phyloP scores from a whole-genome alignment of 2,329 filamentous ascomycete species.

The Cadophora malorum region DNA sequence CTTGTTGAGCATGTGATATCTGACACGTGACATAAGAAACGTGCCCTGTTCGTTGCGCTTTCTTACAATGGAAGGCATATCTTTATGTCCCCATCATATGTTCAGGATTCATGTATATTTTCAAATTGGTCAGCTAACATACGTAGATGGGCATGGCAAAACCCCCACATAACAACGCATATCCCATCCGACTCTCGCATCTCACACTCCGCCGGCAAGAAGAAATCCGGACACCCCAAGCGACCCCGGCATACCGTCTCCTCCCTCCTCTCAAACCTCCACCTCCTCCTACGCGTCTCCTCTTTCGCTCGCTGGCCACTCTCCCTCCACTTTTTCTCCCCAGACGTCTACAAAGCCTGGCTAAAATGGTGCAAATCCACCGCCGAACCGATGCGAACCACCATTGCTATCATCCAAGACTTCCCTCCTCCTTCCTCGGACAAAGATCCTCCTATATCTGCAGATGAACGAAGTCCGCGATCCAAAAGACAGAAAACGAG shows the following conservation, averaged over 20 bases:
- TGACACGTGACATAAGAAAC: slow-evolving; percentile 20
- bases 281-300: slow-evolving; percentile 77
- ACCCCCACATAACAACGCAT: slow-evolving; percentile 81
- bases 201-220: slow-evolving; percentile 56
- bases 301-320: slow-evolving; percentile 88
- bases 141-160: slow-evolving; percentile 86
- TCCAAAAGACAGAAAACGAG: slow-evolving; percentile 38
- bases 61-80: too few relatives aligned
- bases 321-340: slow-evolving; percentile 76
- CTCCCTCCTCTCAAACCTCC: slow-evolving; percentile 79
- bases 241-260: slow-evolving; percentile 66
- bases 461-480: slow-evolving; percentile 20
- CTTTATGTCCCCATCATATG: neutral
- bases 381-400: slow-evolving; percentile 36
- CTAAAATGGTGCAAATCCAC: slow-evolving; percentile 57
- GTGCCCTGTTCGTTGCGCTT: neutral
- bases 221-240: slow-evolving; percentile 60
- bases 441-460: neutral
- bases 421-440: slow-evolving; percentile 30
- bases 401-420: slow-evolving; percentile 37
- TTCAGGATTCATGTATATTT: neutral
- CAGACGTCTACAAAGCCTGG: slow-evolving; percentile 76
- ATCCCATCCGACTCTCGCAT: slow-evolving; percentile 71
- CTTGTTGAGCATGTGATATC: slow-evolving; percentile 40
- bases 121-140: neutral